A percentile compares a stretch with the other conserved stretches of the same genome.
These are phyloP conservation scores for Rhodotorula sphaerocarpa DNA, from an alignment of 768 basidiomycete species.

Conservation along the genomic window DNA sequence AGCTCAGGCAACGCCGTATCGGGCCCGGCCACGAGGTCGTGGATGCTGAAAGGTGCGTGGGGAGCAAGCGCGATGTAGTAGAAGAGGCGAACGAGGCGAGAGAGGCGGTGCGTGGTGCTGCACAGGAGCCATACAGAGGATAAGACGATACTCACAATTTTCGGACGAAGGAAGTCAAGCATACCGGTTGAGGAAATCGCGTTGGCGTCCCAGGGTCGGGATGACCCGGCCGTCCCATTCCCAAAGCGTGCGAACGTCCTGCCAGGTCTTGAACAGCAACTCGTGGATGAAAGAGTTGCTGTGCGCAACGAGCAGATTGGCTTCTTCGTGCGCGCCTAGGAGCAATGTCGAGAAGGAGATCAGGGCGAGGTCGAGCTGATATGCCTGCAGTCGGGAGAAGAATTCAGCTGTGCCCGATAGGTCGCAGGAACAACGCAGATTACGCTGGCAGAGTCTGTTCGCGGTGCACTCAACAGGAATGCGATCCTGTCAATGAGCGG, in stretches of 20 bases:
- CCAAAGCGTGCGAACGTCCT: constrained; percentile 21
- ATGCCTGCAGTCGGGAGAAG: not conserved
- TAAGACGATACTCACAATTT: not conserved
- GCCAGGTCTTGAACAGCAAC: constrained; percentile 17
- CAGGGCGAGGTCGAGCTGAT: constrained; percentile 12
- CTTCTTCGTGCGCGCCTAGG: constrained; percentile 16
- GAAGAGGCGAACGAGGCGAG: constrained; percentile 14
- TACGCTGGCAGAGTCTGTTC: not conserved
- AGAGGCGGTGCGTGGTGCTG: constrained; percentile 19
- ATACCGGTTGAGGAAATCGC: constrained; percentile 3
- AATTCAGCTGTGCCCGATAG: not conserved
- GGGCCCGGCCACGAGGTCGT: not conserved
- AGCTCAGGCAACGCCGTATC: not conserved
- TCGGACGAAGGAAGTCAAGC: not conserved
- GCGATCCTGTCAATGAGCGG: constrained; percentile 28
- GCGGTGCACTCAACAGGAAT: constrained; percentile 7
- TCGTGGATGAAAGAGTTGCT: constrained; percentile 20
- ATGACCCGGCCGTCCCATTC: constrained; percentile 28
- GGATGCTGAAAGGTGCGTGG: constrained; percentile 6
- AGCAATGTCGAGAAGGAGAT: constrained; percentile 12
- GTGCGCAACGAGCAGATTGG: constrained; percentile 6
- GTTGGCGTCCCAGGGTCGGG: not conserved
- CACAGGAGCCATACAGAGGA: not conserved
- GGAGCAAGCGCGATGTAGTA: constrained; percentile 31
- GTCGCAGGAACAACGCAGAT: not conserved